Conservation (phyloP, 1,139 yeast genomes). For the Kodamaea arcana region DNA sequence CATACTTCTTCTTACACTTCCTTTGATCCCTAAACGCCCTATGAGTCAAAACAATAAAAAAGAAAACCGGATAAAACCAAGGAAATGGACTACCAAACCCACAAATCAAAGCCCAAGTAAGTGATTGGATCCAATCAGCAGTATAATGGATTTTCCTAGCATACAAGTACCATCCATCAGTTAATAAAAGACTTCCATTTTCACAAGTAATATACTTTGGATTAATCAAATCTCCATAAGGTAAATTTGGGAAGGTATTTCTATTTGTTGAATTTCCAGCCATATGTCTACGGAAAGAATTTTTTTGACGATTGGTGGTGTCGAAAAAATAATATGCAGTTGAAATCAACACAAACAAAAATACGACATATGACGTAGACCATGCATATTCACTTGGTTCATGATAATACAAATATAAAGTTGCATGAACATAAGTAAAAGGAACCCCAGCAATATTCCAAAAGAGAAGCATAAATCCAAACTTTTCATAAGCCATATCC, state of each 20-base stretch:
- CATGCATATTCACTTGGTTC: slow-evolving; percentile 78
- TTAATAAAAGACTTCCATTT: slow-evolving; percentile 76
- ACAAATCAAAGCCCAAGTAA: slow-evolving; percentile 89
- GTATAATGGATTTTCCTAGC: slow-evolving; percentile 96
- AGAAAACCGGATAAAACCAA: slow-evolving; percentile 93
- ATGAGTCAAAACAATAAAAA: slow-evolving; percentile 80
- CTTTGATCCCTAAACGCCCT: slow-evolving; percentile 83
- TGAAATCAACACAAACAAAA: slow-evolving; percentile 54
- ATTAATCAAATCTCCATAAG: slow-evolving; percentile 72
- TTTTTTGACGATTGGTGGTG: slow-evolving; percentile 93
- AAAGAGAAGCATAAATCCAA: slow-evolving; percentile 95
- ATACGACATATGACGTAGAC: slow-evolving; percentile 55
- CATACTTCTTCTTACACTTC: slow-evolving; percentile 83
- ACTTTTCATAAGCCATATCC: slow-evolving; percentile 99
- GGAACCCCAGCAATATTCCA: slow-evolving; percentile 99
- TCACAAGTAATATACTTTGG: slow-evolving; percentile 83
- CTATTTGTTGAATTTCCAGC: slow-evolving; percentile 74
- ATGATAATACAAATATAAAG: slow-evolving; percentile 76
- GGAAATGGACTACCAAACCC: slow-evolving; percentile 88
- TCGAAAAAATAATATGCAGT: slow-evolving; percentile 89
- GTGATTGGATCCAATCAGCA: slow-evolving; percentile 84
- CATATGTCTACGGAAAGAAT: slow-evolving; percentile 81
- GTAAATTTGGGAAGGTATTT: slow-evolving; percentile 90
- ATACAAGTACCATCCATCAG: slow-evolving; percentile 90
- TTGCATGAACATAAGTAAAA: slow-evolving; percentile 93